These are phyloP conservation scores for Amylocarpus encephaloides DNA, from an alignment of 2,329 filamentous ascomycete species.

Conservation along the genomic window DNA sequence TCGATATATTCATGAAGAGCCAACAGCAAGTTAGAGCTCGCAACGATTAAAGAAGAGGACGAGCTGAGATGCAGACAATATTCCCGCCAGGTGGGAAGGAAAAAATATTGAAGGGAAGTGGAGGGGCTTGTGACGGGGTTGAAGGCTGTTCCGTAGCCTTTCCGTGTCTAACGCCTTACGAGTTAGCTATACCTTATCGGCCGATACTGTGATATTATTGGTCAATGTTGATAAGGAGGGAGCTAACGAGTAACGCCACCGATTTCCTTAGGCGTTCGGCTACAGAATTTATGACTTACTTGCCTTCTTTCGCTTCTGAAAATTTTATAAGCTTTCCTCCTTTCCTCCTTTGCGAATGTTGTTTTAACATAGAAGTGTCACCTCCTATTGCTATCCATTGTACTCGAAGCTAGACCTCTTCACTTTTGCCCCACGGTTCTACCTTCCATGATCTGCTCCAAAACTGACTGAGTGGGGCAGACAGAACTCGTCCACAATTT, in stretches of 20 bases:
- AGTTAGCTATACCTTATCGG: background rate
- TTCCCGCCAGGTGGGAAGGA: background rate
- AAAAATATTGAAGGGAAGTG: background rate
- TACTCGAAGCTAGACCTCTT: no score
- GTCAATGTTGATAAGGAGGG: constrained; percentile 1
- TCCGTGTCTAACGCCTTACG: background rate
- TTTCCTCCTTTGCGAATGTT: no score
- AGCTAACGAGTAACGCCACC: background rate
- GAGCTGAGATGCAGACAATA: background rate
- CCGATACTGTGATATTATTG: background rate
- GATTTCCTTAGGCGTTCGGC: background rate
- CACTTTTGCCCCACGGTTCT: no score
- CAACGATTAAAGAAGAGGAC: background rate
- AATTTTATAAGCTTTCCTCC: no score
- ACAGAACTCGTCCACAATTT: background rate
- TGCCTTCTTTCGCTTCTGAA: background rate
- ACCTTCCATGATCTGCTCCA: no score
- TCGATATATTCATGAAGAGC: no score
- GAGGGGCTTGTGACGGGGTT: background rate
- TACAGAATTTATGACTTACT: background rate
- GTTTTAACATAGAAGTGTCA: no score
- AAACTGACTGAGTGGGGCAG: no score
- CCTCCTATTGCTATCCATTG: no score
- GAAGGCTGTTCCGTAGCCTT: background rate
- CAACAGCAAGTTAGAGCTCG: background rate